Percentiles rank a stretch among this genome's conserved stretches.
Conservation (phyloP, 2,329 filamentous ascomycete genomes). For the Colletotrichum euphorbiae region DNA sequence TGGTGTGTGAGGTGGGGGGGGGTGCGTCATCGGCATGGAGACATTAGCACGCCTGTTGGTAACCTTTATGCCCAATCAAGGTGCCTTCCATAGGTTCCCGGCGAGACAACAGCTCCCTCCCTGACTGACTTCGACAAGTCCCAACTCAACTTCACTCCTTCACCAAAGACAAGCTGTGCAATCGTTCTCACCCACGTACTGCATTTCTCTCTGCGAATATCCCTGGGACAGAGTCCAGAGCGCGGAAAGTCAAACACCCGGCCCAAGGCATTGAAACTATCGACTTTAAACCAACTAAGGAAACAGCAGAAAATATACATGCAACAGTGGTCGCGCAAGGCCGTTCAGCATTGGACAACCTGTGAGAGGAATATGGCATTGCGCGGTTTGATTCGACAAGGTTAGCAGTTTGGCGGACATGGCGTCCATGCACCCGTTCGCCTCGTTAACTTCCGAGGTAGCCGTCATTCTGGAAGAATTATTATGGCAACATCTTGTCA, state of each 20-base stretch:
- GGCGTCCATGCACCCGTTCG: neutral
- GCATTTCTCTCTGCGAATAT: constrained; percentile 2
- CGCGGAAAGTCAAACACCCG: constrained; percentile 37
- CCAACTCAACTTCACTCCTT: constrained; percentile 16
- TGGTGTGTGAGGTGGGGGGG: constrained; percentile 13
- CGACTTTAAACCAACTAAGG: neutral
- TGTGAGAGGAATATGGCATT: constrained; percentile 11
- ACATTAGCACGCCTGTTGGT: neutral
- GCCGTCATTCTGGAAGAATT: neutral
- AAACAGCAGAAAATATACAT: neutral
- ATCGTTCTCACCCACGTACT: neutral
- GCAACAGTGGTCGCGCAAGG: too few species aligned
- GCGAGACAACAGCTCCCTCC: constrained; percentile 17
- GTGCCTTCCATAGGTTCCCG: neutral
- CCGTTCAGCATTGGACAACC: constrained; percentile 14
- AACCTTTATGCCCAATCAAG: neutral
- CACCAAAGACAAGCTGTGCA: neutral
- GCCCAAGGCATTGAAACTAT: constrained; percentile 37
- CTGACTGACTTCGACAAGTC: neutral
- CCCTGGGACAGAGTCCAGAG: constrained; percentile 18
- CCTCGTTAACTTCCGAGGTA: neutral
- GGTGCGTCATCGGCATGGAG: constrained; percentile 35
- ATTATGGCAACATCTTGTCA: too few species aligned
- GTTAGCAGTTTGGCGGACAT: neutral
- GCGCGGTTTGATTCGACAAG: neutral